These are phyloP conservation scores for Xylariaceae sp. DNA, from an alignment of 2,329 filamentous ascomycete species.

Conservation along the genomic window DNA sequence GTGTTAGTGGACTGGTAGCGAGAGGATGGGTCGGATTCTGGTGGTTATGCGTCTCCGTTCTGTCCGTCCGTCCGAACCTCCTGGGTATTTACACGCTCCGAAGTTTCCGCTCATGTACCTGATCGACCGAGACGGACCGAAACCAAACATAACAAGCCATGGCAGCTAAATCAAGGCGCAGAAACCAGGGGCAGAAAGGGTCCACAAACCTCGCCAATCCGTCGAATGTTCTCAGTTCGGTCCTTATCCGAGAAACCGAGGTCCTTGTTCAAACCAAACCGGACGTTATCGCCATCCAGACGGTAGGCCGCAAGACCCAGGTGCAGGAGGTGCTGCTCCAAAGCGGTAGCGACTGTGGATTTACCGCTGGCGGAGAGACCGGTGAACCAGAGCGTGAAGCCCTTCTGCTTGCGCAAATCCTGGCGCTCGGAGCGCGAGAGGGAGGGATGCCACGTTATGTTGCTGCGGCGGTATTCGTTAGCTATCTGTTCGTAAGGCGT, in stretches of 20 bases:
- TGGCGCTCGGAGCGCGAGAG: conserved; percentile 77
- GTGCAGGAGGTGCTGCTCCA: conserved; percentile 95
- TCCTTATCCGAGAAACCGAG: conserved; percentile 91
- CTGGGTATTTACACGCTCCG: not conserved
- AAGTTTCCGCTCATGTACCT: too few species aligned
- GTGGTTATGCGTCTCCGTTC: not conserved
- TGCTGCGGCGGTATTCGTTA: conserved; percentile 50
- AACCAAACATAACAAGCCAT: too few species aligned
- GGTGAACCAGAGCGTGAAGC: conserved; percentile 97
- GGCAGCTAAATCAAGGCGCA: not conserved
- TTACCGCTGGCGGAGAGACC: conserved; percentile 95
- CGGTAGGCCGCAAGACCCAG: conserved; percentile 81
- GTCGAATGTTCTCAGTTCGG: conserved; percentile 95
- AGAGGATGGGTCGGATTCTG: not conserved
- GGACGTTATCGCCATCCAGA: conserved; percentile 96
- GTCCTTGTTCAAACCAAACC: conserved; percentile 97
- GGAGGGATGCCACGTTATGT: conserved; percentile 87
- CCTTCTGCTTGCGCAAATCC: conserved; percentile 73
- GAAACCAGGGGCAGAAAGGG: not conserved
- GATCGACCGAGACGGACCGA: too few species aligned
- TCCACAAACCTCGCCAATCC: conserved; percentile 74
- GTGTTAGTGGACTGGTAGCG: conserved; percentile 26
- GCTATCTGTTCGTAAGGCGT: not conserved
- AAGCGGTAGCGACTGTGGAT: conserved; percentile 92
- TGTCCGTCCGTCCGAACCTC: not conserved